Base-by-base conservation (phyloP, 2,329 filamentous ascomycete species). In the Aspergillus eucalypticola region DNA sequence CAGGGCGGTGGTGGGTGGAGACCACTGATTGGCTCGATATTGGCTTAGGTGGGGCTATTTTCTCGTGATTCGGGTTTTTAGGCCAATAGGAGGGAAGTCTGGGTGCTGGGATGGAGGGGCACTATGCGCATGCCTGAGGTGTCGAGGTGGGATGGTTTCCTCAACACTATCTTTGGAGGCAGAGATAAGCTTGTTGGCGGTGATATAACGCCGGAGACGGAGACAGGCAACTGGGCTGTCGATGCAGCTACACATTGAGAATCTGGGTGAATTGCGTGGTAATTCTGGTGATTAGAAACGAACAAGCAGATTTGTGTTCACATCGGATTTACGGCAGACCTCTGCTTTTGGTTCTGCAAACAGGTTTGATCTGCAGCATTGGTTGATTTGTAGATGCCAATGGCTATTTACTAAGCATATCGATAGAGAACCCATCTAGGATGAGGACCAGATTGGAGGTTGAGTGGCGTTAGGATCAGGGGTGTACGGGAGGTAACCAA, bases 11-110 rank as follows among this genome's bases (percentile, higher is more conserved):
- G 21, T 23, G 39, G 25, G 39, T 21, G 32, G 39, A 27, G n/a
- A 13, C 17, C 13, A n/a, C 3, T 56, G 42, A 64, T 64, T 64
- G 61, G 61, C 8, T n/a, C 23, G 46, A 61, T 39, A 64, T 61
- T 58, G 42, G 56, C 41, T 21, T 56, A 21, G 44, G 17, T 21
- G 56, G 51, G 49, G 48, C 49, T 57, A 25, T 8, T 39, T 53
- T 46, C 35, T 64, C 59, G 59, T 54, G 56, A 64, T 61, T 54
- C 21, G 21, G 39, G 21, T 25, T 21, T 7, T 17, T n/a, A 25
- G 6, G 17, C 53, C 41, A 55, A 55, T 55, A n/a, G 42, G 53
- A 13, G 5, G 8, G 7, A 5, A 17, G 2, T 8, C 8, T 44
- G 5, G 27, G 21, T 19, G 42, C 23, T 32, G 46, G 23, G 25